These are phyloP conservation scores for Alternaria tenuissima DNA, from an alignment of 2,329 filamentous ascomycete species.

Conservation along the genomic window DNA sequence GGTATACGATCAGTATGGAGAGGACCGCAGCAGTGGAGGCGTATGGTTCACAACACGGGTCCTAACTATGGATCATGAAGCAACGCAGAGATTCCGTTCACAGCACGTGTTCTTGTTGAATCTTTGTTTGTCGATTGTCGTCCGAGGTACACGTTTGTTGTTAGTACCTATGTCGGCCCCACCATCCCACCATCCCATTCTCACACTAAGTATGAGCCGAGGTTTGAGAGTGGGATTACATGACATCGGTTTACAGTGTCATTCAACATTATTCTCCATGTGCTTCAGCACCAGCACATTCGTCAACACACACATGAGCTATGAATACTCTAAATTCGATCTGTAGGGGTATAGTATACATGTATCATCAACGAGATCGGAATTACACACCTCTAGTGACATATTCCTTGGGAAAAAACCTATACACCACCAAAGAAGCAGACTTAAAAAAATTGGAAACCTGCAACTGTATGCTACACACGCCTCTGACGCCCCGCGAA, in stretches of 20 bases:
- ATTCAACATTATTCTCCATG: accelerated
- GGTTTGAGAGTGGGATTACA: not conserved
- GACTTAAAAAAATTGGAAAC: not conserved
- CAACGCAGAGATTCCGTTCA: not conserved
- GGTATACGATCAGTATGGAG: not conserved
- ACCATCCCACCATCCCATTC: not conserved
- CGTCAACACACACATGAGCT: not conserved
- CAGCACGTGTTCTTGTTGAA: not conserved
- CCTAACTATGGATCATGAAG: not conserved
- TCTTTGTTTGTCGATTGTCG: not conserved
- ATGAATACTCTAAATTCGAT: not conserved
- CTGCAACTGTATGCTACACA: not conserved
- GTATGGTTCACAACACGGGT: not conserved
- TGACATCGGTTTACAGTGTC: not conserved
- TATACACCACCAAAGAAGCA: not conserved
- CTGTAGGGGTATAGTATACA: constrained; percentile 19
- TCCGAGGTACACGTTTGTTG: not conserved
- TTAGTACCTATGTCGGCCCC: not conserved
- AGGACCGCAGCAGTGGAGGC: not conserved
- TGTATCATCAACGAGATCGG: not conserved
- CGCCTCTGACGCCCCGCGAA: constrained; percentile 22
- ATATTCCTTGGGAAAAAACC: not conserved
- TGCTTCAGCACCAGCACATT: no score
- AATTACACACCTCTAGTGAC: not conserved
- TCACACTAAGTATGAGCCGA: not conserved